Percentiles rank a stretch among this genome's conserved stretches.
Evolutionary conservation across 495 filamentous ascomycete genomes (phyloP).

Genomic region (Talaromyces ruber): DNA sequence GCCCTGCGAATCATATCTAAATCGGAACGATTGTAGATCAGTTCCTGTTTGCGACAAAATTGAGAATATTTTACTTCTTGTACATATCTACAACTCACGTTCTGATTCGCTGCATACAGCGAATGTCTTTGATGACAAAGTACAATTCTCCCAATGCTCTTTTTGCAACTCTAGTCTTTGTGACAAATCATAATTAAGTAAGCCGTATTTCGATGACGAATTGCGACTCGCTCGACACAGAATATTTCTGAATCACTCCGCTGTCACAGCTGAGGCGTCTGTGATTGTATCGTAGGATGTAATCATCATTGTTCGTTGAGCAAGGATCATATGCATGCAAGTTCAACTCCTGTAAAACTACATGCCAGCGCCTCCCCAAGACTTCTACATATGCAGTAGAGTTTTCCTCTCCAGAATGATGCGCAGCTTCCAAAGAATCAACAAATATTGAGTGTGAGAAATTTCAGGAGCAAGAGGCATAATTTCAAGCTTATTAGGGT

Average conservation of each 20-base stretch:
- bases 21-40: constrained; percentile 37
- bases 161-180: background rate
- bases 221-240: background rate
- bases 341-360: too few relatives aligned
- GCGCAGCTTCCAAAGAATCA: too few relatives aligned
- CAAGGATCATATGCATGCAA: too few relatives aligned
- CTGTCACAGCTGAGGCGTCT: background rate
- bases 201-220: background rate
- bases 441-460: background rate
- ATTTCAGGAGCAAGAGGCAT: background rate
- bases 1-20: constrained; percentile 10
- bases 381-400: too few relatives aligned
- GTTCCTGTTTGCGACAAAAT: background rate
- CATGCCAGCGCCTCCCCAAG: too few relatives aligned
- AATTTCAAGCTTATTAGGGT: background rate
- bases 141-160: background rate
- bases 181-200: background rate
- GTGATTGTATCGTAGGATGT: background rate
- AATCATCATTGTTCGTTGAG: background rate
- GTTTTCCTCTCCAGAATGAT: too few relatives aligned
- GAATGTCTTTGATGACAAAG: background rate
- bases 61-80: background rate
- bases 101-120: background rate
- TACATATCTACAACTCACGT: background rate
- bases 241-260: background rate